Percentiles rank a stretch among this genome's conserved stretches.
These are phyloP conservation scores for Trichoderma breve DNA, from an alignment of 2,329 filamentous ascomycete genomes.

Conservation along the genomic window DNA sequence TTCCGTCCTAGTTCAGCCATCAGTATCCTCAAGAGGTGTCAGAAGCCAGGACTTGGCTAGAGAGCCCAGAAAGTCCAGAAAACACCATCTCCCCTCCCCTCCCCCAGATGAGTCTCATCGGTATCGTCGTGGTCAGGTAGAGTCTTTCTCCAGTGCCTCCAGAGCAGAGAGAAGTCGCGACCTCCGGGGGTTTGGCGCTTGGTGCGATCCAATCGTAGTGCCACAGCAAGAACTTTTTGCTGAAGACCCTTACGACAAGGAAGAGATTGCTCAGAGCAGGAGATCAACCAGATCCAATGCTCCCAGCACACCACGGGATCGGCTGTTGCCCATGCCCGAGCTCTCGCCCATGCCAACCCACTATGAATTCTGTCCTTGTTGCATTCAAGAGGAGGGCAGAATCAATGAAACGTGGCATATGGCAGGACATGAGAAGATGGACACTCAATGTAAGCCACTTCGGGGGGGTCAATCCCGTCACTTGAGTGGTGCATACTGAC, in stretches of 20 bases:
- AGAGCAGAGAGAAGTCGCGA: neutral
- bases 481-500: constrained; percentile 14
- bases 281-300: neutral
- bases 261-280: neutral
- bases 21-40: neutral
- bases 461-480: neutral
- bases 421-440: constrained; percentile 19
- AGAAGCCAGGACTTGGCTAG: neutral
- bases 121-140: neutral
- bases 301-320: constrained; percentile 18
- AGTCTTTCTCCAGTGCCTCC: neutral
- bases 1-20: constrained; percentile 1
- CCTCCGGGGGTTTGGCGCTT: constrained; percentile 18
- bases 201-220: constrained; percentile 9
- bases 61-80: neutral
- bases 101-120: constrained; percentile 5
- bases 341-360: constrained; percentile 18
- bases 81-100: constrained; percentile 8
- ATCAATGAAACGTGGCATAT: constrained; percentile 21
- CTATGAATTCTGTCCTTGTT: constrained; percentile 20
- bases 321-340: constrained; percentile 14
- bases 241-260: neutral
- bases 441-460: constrained; percentile 17
- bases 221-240: neutral
- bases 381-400: constrained; percentile 14